Percentiles rank a stretch among this genome's conserved stretches.
Evolutionary conservation across 495 filamentous ascomycete species (phyloP).

Genomic region (Neurospora tetraspora): DNA sequence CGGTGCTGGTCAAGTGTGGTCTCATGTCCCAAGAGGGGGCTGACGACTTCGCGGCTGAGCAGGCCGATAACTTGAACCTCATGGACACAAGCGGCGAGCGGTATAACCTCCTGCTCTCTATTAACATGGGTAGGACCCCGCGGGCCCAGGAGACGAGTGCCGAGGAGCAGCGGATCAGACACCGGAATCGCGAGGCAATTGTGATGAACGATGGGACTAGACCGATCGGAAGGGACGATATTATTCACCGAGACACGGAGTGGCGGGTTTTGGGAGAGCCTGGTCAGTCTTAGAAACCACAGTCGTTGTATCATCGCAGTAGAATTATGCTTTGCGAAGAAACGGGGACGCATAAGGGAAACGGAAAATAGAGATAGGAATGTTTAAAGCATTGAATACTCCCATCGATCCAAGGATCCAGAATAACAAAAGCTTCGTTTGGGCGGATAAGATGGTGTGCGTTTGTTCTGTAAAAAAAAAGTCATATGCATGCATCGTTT

Average conservation of each 20-base stretch:
- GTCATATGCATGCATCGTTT: background rate
- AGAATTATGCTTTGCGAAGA: background rate
- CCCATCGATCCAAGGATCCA: background rate
- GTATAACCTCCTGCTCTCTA: slow-evolving; percentile 25
- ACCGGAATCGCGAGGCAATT: slow-evolving; percentile 52
- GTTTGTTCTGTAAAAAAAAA: background rate
- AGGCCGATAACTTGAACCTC: slow-evolving; percentile 5
- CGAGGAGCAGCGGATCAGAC: slow-evolving; percentile 43
- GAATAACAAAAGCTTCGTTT: background rate
- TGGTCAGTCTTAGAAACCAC: background rate
- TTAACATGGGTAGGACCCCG: slow-evolving; percentile 23
- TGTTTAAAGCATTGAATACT: background rate
- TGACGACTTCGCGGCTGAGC: slow-evolving; percentile 9
- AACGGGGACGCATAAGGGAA: background rate
- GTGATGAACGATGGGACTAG: slow-evolving; percentile 52
- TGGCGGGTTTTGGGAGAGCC: slow-evolving; percentile 3
- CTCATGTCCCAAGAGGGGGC: slow-evolving; percentile 18
- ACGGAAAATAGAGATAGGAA: background rate
- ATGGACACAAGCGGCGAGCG: slow-evolving; percentile 5
- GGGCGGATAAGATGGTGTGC: background rate
- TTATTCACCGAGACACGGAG: slow-evolving; percentile 38
- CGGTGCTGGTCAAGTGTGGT: slow-evolving; percentile 30
- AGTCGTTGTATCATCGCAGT: background rate
- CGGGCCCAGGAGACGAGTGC: slow-evolving; percentile 21
- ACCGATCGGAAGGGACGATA: slow-evolving; percentile 46